Conservation (phyloP, 2,329 filamentous ascomycete genomes). For the Apiospora phragmitis region DNA sequence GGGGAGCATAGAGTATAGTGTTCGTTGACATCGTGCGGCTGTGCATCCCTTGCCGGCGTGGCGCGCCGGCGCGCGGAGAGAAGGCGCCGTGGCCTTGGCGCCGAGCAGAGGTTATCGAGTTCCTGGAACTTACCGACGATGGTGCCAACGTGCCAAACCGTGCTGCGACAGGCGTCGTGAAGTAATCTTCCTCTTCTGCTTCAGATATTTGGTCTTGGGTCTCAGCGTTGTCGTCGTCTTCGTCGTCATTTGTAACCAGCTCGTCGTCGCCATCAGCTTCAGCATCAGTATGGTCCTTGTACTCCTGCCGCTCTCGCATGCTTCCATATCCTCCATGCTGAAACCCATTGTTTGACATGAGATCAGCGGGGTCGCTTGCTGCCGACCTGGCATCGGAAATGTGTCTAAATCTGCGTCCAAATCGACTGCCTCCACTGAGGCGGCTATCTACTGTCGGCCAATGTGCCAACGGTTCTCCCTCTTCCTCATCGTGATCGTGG, state of each 20-base stretch:
- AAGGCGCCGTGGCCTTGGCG: constrained; percentile 31
- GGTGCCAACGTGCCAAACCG: constrained; percentile 37
- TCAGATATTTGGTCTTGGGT: constrained; percentile 28
- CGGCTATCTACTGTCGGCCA: constrained; percentile 51
- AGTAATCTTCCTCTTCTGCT: constrained; percentile 50
- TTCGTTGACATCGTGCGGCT: constrained; percentile 75
- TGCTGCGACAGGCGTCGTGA: constrained; percentile 50
- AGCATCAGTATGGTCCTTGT: constrained; percentile 71
- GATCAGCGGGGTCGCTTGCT: constrained; percentile 64
- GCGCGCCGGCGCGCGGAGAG: constrained; percentile 31
- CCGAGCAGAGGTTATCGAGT: constrained; percentile 18
- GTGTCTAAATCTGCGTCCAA: constrained; percentile 46
- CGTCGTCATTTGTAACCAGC: constrained; percentile 77
- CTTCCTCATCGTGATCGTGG: constrained; percentile 43
- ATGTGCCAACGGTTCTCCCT: constrained; percentile 45
- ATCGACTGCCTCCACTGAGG: constrained; percentile 32
- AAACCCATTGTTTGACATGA: constrained; percentile 48
- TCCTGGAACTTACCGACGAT: constrained; percentile 31
- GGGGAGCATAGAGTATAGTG: constrained; percentile 82
- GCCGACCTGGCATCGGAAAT: constrained; percentile 60
- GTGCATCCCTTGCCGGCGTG: constrained; percentile 52
- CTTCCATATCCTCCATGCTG: constrained; percentile 19
- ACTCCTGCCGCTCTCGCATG: constrained; percentile 43
- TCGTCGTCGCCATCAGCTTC: constrained; percentile 92
- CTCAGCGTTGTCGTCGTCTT: constrained; percentile 54